Base-by-base conservation (phyloP, 495 filamentous ascomycete genomes). In the Penicillium silybi region DNA sequence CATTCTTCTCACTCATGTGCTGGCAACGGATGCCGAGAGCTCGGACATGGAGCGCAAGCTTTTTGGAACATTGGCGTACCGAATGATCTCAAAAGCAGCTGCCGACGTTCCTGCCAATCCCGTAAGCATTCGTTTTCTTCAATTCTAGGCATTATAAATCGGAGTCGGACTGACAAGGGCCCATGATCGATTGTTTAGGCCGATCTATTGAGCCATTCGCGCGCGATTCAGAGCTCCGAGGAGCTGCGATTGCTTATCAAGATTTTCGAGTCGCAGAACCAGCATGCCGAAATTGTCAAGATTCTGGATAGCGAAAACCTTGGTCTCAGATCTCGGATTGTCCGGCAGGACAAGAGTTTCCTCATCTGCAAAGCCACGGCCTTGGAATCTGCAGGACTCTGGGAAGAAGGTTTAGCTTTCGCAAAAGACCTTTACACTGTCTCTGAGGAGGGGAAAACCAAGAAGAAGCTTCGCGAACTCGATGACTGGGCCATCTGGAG, bases 401-500 rank as follows among this genome's bases (percentile, higher is more conserved):
- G 81, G 81, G 54, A 71, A 19, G 61, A 71, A 18, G 69, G 71
- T 15, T 67, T 76, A 46, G 58, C 69, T 16, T 79, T 72, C 68
- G 73, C 62, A 44, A 74, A 59, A 50, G 50, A 45, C 20, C 70
- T 66, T 42, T 80, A 65, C 50, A 61, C 59, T 40, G 68, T 72
- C 41, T 65, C 60, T 11, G 64, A 55, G 22, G 61, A 62, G 11
- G 67, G 69, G 22, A 58, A 50, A 16, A 65, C 67, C 50, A 59
- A 53, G 15, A 72, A 71, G 15, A 52, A 61, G 20, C 60, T 75
- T 17, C 70, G 72, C 25, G 67, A 74, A 54, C 75, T 71, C 41
- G 80, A 84, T 62, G 79, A 84, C 47, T 84, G 81, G 78, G 70
- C 62, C 41, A 68, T 81, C 26, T 85, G 82, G 82, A 69, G 74